Base-by-base conservation (phyloP, 129 eudicot species). In the Pittosporum tobira region DNA sequence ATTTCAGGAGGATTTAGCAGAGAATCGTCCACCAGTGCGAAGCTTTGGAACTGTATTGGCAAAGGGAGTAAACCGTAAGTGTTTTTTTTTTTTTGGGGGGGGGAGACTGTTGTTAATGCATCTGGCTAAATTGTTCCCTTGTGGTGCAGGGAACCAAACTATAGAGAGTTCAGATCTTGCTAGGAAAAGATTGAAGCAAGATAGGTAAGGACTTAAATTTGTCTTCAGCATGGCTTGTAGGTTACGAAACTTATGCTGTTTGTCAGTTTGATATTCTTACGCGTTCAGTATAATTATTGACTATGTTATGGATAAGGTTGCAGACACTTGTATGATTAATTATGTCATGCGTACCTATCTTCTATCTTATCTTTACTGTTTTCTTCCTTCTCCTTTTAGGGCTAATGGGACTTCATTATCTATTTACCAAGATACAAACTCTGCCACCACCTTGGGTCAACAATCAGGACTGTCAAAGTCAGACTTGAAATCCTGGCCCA, bases 1-100 rank as follows among this genome's bases (percentile, higher is more conserved):
- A 34, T 36, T 34, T n/a, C 80, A 86, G 98, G 95, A 83, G 61
- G 96, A 86, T 69, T 36, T 21, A 30, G 20, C 38, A 11, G 94
- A 83, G 63, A 73, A 71, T 54, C 65, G 49, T 34, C 67, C 47
- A 29, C 84, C 88, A 28, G 65, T 48, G 38, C 82, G 98, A 75
- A 83, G 85, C 73, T 91, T 91, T 66, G 98, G 98, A 66, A 91
- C 96, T 23, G 62, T 80, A 21, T 69, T 91, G 73, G 77, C 83
- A 59, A 75, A 73, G 40, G 82, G 70, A 54, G 87, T 78, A 68
- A 48, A 64, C 51, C 74, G 96, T 86, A 40, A 61, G 77, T 50
- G 8, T 7, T 37, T 30, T 8, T 15, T 45, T 57, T 49, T 48
- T 60, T 20, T 61, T 53, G 19, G 48, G n/a, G n/a, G n/a, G n/a